Evolutionary conservation across 192 early-diverging fungal species (phyloP).

Genomic region (Podochytrium sp.): DNA sequence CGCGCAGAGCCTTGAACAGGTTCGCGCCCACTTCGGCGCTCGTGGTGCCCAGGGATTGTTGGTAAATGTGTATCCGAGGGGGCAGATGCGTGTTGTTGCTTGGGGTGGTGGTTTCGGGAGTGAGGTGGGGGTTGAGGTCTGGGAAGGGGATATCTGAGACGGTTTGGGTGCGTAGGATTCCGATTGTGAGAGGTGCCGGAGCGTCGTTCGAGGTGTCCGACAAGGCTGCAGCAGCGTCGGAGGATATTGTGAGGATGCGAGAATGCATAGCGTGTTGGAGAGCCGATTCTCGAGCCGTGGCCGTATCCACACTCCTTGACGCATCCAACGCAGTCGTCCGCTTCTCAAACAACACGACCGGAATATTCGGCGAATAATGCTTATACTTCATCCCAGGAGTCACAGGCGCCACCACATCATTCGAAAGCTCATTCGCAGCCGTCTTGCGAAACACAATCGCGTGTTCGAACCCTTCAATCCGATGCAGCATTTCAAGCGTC

Average conservation of each 20-base stretch:
- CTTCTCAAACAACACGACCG: constrained; percentile 83
- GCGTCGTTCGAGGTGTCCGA: neutral
- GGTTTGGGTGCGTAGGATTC: constrained; percentile 39
- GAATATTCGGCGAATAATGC: constrained; percentile 92
- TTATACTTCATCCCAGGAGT: constrained; percentile 99
- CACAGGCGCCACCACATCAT: constrained; percentile 65
- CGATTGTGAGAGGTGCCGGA: constrained; percentile 25
- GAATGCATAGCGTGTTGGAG: no score
- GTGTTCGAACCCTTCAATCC: constrained; percentile 63
- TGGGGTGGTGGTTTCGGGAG: neutral
- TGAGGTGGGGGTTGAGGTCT: neutral
- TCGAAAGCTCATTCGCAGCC: constrained; percentile 14
- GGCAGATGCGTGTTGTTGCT: neutral
- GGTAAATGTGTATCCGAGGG: constrained; percentile 35
- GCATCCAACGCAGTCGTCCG: no score
- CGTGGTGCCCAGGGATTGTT: constrained; percentile 57
- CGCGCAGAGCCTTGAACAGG: constrained; percentile 82
- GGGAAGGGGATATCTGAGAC: neutral
- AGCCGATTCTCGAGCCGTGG: no score
- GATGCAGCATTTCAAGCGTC: constrained; percentile 74
- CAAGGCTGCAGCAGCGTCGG: neutral
- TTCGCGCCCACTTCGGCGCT: constrained; percentile 71
- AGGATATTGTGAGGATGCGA: no score
- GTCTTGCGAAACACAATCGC: constrained; percentile 85
- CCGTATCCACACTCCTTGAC: no score